Evolutionary conservation across 257 asterid genomes (phyloP), one percentile per base, ranked within the genome.

Genomic region (Nicotiana otophora): DNA sequence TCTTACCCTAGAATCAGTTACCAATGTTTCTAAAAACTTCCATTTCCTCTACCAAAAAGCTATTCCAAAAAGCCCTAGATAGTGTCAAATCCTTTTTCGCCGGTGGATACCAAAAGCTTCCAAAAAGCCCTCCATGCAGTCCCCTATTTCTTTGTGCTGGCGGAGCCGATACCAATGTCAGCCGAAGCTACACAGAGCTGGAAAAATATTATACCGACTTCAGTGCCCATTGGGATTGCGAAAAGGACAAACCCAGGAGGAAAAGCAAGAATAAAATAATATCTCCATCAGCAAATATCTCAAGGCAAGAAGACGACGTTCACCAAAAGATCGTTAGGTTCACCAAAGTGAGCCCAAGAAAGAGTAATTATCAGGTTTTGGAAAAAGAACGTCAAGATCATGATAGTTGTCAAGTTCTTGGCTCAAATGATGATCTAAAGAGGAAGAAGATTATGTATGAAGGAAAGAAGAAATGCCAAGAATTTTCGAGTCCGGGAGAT

Each of bases 21-120:
- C 30, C 78, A 70, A 88, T 86, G 89, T 81, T 86, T 53, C 78
- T 88, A 4, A 81, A 83, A 82, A 72, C 81, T 15, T 78, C 87
- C 72, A 58, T 86, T 42, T 86, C 83, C 77, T 81, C 69, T 48
- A 87, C 90, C 84, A 88, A 86, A 76, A 88, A 84, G 28, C 80
- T 88, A 81, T 83, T 88, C 23, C 87, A 84, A 55, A 86, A 77
- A 84, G 84, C 85, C 16, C 31, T 86, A 0, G 86, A 83, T 31
- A 84, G 33, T 31, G 80, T 88, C 42, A 88, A 88, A 72, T 88
- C 81, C 12, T 81, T 86, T 55, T 67, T 86, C 80, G 84, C 91
- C 10, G 64, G 84, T 1, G 91, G 89, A 3, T 86, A 88, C 77
- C 84, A 88, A 81, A 86, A 84, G 77, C 86, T 88, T 53, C 89